Percentiles rank a stretch among this genome's conserved stretches.
phyloP scores from a whole-genome alignment of 2,329 filamentous ascomycete genomes.

The Ophiostoma montium region DNA sequence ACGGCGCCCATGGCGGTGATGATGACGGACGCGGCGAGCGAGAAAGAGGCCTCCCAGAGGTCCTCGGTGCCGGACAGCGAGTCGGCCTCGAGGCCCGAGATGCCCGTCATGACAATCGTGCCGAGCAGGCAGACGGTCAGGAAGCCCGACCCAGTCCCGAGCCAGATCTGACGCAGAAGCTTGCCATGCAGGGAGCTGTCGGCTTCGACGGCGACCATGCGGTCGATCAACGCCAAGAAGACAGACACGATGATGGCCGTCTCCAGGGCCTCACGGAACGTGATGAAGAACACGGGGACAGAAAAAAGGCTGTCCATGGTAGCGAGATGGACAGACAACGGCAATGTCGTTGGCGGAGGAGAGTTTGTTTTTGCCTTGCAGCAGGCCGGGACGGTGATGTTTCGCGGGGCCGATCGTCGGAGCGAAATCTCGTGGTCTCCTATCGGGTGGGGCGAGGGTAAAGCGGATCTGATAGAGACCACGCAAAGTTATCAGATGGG shows the following conservation, averaged over 20 bases:
- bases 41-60: constrained; percentile 61
- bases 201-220: constrained; percentile 51
- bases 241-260: constrained; percentile 76
- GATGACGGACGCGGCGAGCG: constrained; percentile 51
- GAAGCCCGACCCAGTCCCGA: constrained; percentile 47
- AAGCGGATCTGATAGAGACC: constrained; percentile 1
- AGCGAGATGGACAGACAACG: too few relatives aligned
- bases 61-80: constrained; percentile 48
- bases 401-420: neutral
- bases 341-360: too few relatives aligned
- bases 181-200: constrained; percentile 51
- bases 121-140: constrained; percentile 52
- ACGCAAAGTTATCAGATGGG: constrained; percentile 1
- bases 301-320: constrained; percentile 7
- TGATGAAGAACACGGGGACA: constrained; percentile 64
- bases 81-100: constrained; percentile 54
- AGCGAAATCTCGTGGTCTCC: neutral
- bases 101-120: constrained; percentile 54
- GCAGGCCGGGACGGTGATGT: too few relatives aligned
- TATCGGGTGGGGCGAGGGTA: neutral
- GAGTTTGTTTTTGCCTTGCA: too few relatives aligned
- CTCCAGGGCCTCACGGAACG: constrained; percentile 75
- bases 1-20: constrained; percentile 61
- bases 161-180: constrained; percentile 59
- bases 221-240: constrained; percentile 71